Evolutionary conservation across 1,284 basidiomycete species (phyloP).

Genomic region (Microbotryum silenes-acaulis): DNA sequence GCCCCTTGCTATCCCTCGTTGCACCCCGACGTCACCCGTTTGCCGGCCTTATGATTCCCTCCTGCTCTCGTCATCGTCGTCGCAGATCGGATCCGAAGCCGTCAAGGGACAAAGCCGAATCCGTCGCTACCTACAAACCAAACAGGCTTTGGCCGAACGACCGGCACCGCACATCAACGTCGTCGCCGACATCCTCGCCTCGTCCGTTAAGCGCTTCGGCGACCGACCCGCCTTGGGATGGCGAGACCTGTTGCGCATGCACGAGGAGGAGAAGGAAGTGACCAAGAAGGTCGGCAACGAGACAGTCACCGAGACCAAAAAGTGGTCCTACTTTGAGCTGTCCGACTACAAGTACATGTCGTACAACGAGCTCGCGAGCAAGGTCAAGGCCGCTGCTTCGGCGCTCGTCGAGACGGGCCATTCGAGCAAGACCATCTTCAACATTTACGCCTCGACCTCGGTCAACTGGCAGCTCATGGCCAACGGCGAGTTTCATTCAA

Average conservation of each 20-base stretch:
- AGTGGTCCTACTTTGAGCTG: slow-evolving; percentile 91
- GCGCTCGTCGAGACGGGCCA: slow-evolving; percentile 70
- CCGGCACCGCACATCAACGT: slow-evolving; percentile 11
- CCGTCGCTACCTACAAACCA: neutral
- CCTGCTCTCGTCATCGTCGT: too few species aligned
- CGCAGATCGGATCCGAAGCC: slow-evolving; percentile 1
- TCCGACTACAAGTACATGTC: slow-evolving; percentile 73
- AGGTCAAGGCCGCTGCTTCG: slow-evolving; percentile 54
- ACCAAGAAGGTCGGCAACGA: slow-evolving; percentile 64
- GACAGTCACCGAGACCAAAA: slow-evolving; percentile 77
- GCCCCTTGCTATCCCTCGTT: too few species aligned
- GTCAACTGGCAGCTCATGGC: slow-evolving; percentile 78
- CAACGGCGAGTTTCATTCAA: slow-evolving; percentile 44
- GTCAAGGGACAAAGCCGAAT: slow-evolving; percentile 1
- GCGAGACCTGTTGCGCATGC: slow-evolving; percentile 62
- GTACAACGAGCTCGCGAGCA: slow-evolving; percentile 62
- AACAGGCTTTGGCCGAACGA: neutral
- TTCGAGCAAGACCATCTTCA: slow-evolving; percentile 67
- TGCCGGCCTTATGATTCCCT: too few species aligned
- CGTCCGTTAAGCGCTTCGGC: slow-evolving; percentile 1
- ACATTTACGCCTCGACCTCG: slow-evolving; percentile 71
- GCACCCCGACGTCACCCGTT: too few species aligned
- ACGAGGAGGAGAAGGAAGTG: slow-evolving; percentile 86
- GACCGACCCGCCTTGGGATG: slow-evolving; percentile 65
- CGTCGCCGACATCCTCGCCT: slow-evolving; percentile 20